Evolutionary conservation across 257 asterid genomes (phyloP), one percentile per base, ranked within the genome.

Genomic region (Henckelia pumila): DNA sequence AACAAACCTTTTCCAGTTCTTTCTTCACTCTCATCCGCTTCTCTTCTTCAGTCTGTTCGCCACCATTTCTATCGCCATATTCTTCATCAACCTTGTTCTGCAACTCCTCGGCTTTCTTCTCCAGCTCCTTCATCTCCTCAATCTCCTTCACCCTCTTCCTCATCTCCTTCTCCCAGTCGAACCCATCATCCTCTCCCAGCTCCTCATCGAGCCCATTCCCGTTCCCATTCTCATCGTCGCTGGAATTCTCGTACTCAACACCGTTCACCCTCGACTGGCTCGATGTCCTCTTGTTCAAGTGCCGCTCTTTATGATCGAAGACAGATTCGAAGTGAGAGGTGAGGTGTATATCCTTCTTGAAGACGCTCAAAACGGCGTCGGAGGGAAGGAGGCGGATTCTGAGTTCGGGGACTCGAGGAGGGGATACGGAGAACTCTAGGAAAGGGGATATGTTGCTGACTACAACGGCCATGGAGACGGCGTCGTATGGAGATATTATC

Each of bases 121-220:
- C 98, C 79, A 89, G 59, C 82, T 89, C 98, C 77, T 72, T 82
- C 93, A 82, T 89, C 64, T 88, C 98, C 69, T 92, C 95, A 57
- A 88, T 67, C 70, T 92, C 96, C 79, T 88, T 84, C 22, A 85
- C 95, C 77, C 93, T 86, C 84, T 69, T 84, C 87, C 89, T 90
- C 96, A 89, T 87, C 81, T 82, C 93, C 75, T 65, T 80, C 81
- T 86, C 96, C 98, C 98, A 92, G 44, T 84, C 79, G 71, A 83
- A 78, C 50, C 74, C 85, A 14, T 71, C 84, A 3, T 80, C 87
- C 10, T 70, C 88, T 56, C 62, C 86, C 35, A 73, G 61, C 52
- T 81, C 95, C 8, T 86, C 90, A 52, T 84, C 91, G 24, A 74
- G 30, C 17, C 79, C 89, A 59, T 76, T 73, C 22, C 95, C 95